A percentile compares a stretch with the other conserved stretches of the same genome.
Evolutionary conservation across 2,329 filamentous ascomycete genomes (phyloP).

Genomic region (Penicillium aurantiogriseum): DNA sequence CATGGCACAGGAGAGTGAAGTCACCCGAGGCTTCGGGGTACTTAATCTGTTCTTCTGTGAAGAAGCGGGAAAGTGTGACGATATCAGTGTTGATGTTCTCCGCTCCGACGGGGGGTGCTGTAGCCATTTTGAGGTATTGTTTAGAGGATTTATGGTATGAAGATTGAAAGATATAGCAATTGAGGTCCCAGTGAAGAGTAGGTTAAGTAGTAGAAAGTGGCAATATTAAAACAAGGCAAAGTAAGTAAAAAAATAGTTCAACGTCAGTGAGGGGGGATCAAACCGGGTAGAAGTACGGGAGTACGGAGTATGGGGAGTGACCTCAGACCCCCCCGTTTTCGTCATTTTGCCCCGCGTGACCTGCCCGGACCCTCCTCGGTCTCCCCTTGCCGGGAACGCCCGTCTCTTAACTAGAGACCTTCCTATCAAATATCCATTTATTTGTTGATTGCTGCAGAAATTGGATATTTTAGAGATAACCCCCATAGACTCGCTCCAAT

Average conservation of each 20-base stretch:
- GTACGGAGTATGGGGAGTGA: conserved; percentile 23
- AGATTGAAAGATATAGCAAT: conserved; percentile 3
- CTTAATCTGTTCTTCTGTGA: conserved; percentile 94
- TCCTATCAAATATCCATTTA: background rate
- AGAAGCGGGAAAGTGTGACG: conserved; percentile 88
- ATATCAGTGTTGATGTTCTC: conserved; percentile 96
- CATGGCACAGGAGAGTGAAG: conserved; percentile 98
- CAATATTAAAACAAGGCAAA: conserved; percentile 1
- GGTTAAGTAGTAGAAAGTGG: background rate
- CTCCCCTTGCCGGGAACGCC: conserved; percentile 16
- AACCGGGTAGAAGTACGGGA: conserved; percentile 25
- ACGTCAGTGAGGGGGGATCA: conserved; percentile 16
- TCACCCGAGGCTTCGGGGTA: conserved; percentile 94
- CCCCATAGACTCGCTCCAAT: background rate
- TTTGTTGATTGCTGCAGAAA: background rate
- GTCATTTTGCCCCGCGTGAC: conserved; percentile 27
- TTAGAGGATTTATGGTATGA: conserved; percentile 3
- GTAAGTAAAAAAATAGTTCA: conserved; percentile 5
- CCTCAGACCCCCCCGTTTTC: conserved; percentile 19
- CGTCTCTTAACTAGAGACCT: conserved; percentile 1
- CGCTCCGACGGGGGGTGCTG: conserved; percentile 53
- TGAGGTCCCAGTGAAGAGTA: background rate
- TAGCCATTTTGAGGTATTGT: conserved; percentile 30
- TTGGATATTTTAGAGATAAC: background rate
- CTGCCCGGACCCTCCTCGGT: conserved; percentile 11